Evolutionary conservation across 306 rosid species (phyloP), one percentile per base, ranked within the genome.

Genomic region (Malus orientalis): DNA sequence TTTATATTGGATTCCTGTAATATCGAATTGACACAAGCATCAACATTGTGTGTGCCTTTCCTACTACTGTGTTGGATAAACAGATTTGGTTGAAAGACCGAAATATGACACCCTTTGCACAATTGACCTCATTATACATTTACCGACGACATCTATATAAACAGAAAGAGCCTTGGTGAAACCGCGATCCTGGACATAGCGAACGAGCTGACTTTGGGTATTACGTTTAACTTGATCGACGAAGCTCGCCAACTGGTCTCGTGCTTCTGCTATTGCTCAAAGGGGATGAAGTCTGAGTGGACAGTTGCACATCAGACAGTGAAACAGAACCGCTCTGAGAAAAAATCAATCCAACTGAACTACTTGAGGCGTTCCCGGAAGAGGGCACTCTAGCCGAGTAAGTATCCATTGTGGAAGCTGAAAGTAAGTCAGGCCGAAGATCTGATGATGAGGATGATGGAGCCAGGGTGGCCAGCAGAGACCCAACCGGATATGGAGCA

Each of bases 401-500:
- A 57, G 89, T 76, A 74, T 91, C 96, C 84, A 8, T 86, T 73
- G 74, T 81, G 55, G 89, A 67, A 57, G 84, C 85, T 11, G 88
- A 76, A 67, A 82, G 78, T 45, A 81, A 70, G 32, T 91, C 92
- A 8, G 89, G 86, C 76, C 83, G 85, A 76, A 85, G 89, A 71
- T 87, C 92, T 9, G 92, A 78, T 40, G 93, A 82, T 19, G 90
- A 78, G 32, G 87, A 75, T 47, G 93, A 78, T 76, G 93, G 92
- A 82, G 88, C 89, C 80, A 86, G 80, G 49, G 85, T 89, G 68
- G 92, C 93, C 65, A 89, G 86, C 79, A 90, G 82, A 45, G 96
- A 90, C 73, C 90, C 93, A 78, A 89, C 90, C 44, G 94, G 93
- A 76, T 88, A 93, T n/a, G 96, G 94, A 71, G 92, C 76, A 62